Conservation (phyloP, 805 yeast species). For the Cyberlindnera euphorbiae region DNA sequence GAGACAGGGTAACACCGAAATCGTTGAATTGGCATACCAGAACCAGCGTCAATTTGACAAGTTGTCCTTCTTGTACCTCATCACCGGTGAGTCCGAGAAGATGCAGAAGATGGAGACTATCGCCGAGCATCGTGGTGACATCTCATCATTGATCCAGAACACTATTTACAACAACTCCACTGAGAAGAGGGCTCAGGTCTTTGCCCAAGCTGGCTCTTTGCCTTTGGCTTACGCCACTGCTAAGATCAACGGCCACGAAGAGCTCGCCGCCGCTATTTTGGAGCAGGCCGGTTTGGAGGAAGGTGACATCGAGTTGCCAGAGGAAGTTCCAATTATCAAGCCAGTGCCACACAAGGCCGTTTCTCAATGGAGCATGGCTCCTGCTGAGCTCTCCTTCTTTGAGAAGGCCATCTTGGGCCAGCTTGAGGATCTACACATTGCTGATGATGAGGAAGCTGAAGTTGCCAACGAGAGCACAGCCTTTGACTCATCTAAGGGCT, state of each 20-base stretch:
- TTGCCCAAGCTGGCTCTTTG: conserved; percentile 71
- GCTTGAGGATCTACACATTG: conserved; percentile 57
- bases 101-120: conserved; percentile 81
- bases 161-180: conserved; percentile 72
- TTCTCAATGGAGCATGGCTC: conserved; percentile 77
- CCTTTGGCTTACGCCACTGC: conserved; percentile 95
- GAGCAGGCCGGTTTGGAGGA: conserved; percentile 64
- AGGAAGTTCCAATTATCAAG: conserved; percentile 36
- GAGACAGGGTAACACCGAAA: conserved; percentile 79
- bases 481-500: too few relatives aligned
- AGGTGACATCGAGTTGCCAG: conserved; percentile 62
- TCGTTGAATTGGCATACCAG: conserved; percentile 86
- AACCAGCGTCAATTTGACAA: conserved; percentile 83
- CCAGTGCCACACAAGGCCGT: conserved; percentile 46
- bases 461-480: conserved; percentile 20
- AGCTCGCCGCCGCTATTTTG: conserved; percentile 66
- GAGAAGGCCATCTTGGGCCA: conserved; percentile 81
- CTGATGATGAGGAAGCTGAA: conserved; percentile 30
- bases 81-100: conserved; percentile 75
- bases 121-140: conserved; percentile 84
- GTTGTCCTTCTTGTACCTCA: conserved; percentile 80
- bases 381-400: conserved; percentile 69
- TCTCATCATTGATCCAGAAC: conserved; percentile 75
- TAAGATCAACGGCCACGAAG: conserved; percentile 75
- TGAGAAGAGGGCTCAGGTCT: conserved; percentile 68